Conservation (phyloP, 2,329 filamentous ascomycete species). For the Pseudonectria foliicola region DNA sequence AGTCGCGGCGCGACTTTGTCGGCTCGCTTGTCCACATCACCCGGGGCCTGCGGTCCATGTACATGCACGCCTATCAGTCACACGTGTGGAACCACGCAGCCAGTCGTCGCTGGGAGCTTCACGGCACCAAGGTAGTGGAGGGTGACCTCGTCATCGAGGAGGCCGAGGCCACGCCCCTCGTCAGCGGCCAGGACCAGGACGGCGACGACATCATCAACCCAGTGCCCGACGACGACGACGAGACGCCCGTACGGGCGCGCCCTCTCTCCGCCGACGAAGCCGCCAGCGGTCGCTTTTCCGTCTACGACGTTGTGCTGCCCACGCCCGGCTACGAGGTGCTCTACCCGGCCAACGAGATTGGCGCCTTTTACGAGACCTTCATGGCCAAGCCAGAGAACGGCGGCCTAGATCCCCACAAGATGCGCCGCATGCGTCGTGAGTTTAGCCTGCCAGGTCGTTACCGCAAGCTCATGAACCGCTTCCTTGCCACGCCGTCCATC, state of each 20-base stretch:
- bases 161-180: constrained; percentile 23
- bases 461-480: constrained; percentile 71
- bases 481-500: constrained; percentile 56
- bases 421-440: constrained; percentile 81
- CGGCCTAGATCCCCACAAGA: constrained; percentile 70
- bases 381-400: constrained; percentile 79
- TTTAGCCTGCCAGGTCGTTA: constrained; percentile 86
- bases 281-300: constrained; percentile 64
- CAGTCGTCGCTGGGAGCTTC: constrained; percentile 70
- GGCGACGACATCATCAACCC: constrained; percentile 37
- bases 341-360: constrained; percentile 79
- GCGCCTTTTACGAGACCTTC: constrained; percentile 76
- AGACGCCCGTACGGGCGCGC: constrained; percentile 52
- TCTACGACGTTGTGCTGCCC: constrained; percentile 86
- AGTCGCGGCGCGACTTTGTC: constrained; percentile 60
- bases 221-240: constrained; percentile 34
- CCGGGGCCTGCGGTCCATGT: constrained; percentile 81
- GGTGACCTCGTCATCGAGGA: constrained; percentile 72
- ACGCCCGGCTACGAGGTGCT: constrained; percentile 85
- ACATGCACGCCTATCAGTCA: constrained; percentile 94
- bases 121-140: constrained; percentile 66
- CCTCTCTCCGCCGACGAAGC: constrained; percentile 72
- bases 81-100: constrained; percentile 87
- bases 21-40: constrained; percentile 77
- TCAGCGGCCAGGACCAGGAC: constrained; percentile 58